Percentiles rank a stretch among this genome's conserved stretches.
phyloP scores from a whole-genome alignment of 1,284 basidiomycete genomes.

The Naganishia albida region DNA sequence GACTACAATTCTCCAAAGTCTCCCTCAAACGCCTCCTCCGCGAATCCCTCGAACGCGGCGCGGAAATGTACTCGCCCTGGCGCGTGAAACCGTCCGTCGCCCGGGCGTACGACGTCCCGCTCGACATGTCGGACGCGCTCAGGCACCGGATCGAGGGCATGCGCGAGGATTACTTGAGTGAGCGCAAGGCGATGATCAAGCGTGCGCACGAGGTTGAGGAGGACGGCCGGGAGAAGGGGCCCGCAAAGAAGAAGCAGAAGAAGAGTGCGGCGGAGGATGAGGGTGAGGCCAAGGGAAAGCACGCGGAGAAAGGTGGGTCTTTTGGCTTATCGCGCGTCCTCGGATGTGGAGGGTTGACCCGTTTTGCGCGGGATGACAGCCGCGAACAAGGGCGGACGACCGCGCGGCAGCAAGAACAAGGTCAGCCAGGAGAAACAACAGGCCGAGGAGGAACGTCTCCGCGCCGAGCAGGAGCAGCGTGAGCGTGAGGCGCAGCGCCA shows the following conservation, averaged over 20 bases:
- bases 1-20: conserved; percentile 91
- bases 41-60: conserved; percentile 86
- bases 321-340: background rate
- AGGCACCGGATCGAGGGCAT: conserved; percentile 72
- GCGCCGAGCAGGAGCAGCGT: conserved; percentile 59
- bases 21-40: conserved; percentile 93
- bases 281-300: conserved; percentile 17
- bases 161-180: conserved; percentile 83
- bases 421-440: conserved; percentile 42
- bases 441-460: conserved; percentile 45
- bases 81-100: conserved; percentile 84
- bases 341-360: background rate
- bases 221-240: conserved; percentile 59
- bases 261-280: conserved; percentile 61
- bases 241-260: conserved; percentile 77
- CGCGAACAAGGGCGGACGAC: conserved; percentile 35
- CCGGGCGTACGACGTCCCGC: conserved; percentile 75
- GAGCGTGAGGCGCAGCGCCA: conserved; percentile 38
- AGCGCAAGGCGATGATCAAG: conserved; percentile 64
- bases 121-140: conserved; percentile 81
- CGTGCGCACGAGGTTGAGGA: conserved; percentile 59
- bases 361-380: background rate
- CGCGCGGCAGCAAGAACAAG: conserved; percentile 50
- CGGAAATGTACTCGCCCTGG: conserved; percentile 92
- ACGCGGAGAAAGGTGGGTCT: conserved; percentile 31